phyloP scores from a whole-genome alignment of 2,329 filamentous ascomycete genomes.

The Hypoxylon rubiginosum region DNA sequence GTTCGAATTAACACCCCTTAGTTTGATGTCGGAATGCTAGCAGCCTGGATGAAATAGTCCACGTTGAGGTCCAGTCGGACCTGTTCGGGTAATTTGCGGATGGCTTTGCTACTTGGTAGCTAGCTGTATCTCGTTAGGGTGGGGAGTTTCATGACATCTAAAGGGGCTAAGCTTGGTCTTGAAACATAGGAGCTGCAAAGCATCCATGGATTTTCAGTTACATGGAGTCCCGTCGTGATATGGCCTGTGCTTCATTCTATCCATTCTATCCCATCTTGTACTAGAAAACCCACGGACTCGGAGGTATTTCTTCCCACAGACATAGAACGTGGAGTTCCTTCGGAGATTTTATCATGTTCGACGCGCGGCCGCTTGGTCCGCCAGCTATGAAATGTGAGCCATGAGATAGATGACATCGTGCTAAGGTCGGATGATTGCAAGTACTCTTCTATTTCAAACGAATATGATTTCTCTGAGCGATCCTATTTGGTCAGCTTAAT shows the following conservation, averaged over 20 bases:
- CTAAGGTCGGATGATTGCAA: constrained; percentile 3
- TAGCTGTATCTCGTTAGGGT: constrained; percentile 24
- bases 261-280: constrained; percentile 1
- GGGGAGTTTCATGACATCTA: constrained; percentile 34
- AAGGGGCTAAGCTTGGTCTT: constrained; percentile 28
- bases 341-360: constrained; percentile 30
- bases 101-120: no score
- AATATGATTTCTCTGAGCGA: constrained; percentile 6
- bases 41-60: constrained; percentile 1
- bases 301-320: constrained; percentile 24
- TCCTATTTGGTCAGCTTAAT: not conserved
- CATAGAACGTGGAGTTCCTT: constrained; percentile 17
- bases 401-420: not conserved
- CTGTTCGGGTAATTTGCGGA: constrained; percentile 26
- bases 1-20: not conserved
- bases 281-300: constrained; percentile 14
- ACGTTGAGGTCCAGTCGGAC: constrained; percentile 6
- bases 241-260: constrained; percentile 28
- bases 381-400: not conserved
- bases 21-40: no score
- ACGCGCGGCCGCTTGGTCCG: constrained; percentile 22
- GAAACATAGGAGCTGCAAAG: constrained; percentile 36
- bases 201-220: not conserved
- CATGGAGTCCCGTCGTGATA: constrained; percentile 1
- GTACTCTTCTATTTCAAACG: constrained; percentile 18